Percentiles rank a stretch among this genome's conserved stretches.
phyloP scores from a whole-genome alignment of 2,329 filamentous ascomycete species.

The Nigrospora sphaerica region DNA sequence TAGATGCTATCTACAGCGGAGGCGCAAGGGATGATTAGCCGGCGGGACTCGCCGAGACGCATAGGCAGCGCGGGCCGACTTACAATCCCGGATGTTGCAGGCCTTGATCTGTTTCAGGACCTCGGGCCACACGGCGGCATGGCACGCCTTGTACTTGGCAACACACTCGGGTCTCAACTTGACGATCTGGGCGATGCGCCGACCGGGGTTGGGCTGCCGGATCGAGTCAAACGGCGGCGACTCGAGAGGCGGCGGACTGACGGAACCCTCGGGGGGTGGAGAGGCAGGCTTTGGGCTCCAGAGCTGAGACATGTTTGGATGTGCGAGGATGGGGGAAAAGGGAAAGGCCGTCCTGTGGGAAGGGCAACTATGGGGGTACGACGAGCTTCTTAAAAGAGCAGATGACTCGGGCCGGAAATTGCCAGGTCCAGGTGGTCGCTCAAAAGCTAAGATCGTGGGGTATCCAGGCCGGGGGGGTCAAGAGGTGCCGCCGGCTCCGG shows the following conservation, averaged over 20 bases:
- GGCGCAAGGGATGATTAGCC: neutral
- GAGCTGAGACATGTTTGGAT: slow-evolving; percentile 10
- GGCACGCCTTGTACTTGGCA: slow-evolving; percentile 65
- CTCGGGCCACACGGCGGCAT: slow-evolving; percentile 70
- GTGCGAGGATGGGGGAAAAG: neutral
- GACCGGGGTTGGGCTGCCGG: slow-evolving; percentile 32
- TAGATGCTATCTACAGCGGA: slow-evolving; percentile 60
- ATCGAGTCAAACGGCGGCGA: slow-evolving; percentile 6
- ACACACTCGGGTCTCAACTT: slow-evolving; percentile 61
- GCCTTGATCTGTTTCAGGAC: slow-evolving; percentile 69
- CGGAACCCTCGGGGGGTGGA: neutral
- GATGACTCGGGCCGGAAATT: too few species aligned
- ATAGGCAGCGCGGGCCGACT: slow-evolving; percentile 13
- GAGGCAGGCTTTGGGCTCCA: slow-evolving; percentile 8
- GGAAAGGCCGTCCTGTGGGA: too few species aligned
- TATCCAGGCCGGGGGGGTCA: too few species aligned
- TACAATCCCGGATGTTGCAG: slow-evolving; percentile 69
- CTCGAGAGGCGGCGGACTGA: neutral
- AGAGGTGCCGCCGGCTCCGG: too few species aligned
- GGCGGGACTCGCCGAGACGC: neutral
- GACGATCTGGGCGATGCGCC: slow-evolving; percentile 65
- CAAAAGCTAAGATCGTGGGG: too few species aligned
- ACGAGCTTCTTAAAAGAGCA: too few species aligned
- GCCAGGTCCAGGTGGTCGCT: too few species aligned
- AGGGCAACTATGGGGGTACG: too few species aligned